phyloP scores from a whole-genome alignment of 306 rosid genomes.

The Gillenia trifoliata region DNA sequence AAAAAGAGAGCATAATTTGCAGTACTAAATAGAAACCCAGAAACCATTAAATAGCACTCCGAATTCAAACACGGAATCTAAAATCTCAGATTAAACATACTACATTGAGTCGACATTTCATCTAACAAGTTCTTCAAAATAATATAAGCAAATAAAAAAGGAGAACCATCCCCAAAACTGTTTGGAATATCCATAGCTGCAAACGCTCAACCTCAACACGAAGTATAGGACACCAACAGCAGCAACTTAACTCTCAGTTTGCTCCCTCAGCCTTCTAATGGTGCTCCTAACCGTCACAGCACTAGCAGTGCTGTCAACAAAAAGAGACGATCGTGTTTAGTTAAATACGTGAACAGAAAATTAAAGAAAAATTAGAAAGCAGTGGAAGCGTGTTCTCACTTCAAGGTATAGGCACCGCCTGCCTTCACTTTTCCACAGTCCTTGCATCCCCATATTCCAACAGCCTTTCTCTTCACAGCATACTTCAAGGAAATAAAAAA shows the following conservation, averaged over 20 bases:
- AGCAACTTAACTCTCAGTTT: slow-evolving; percentile 58
- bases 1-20: background rate
- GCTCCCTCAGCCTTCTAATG: slow-evolving; percentile 74
- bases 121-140: background rate
- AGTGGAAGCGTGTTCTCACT: slow-evolving; percentile 30
- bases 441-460: slow-evolving; percentile 91
- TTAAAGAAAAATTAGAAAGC: background rate
- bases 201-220: background rate
- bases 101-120: background rate
- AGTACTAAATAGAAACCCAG: background rate
- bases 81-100: background rate
- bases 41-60: background rate
- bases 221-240: background rate
- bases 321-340: background rate
- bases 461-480: slow-evolving; percentile 86
- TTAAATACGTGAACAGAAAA: background rate
- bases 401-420: slow-evolving; percentile 77
- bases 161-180: slow-evolving; percentile 1
- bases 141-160: background rate
- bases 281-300: slow-evolving; percentile 90
- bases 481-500: slow-evolving; percentile 33
- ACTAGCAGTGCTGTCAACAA: slow-evolving; percentile 60
- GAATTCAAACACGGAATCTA: background rate
- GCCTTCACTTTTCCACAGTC: slow-evolving; percentile 91
- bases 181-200: background rate